A percentile compares a stretch with the other conserved stretches of the same genome.
Conservation (phyloP, 2,329 filamentous ascomycete genomes). For the Fonsecaea pedrosoi region DNA sequence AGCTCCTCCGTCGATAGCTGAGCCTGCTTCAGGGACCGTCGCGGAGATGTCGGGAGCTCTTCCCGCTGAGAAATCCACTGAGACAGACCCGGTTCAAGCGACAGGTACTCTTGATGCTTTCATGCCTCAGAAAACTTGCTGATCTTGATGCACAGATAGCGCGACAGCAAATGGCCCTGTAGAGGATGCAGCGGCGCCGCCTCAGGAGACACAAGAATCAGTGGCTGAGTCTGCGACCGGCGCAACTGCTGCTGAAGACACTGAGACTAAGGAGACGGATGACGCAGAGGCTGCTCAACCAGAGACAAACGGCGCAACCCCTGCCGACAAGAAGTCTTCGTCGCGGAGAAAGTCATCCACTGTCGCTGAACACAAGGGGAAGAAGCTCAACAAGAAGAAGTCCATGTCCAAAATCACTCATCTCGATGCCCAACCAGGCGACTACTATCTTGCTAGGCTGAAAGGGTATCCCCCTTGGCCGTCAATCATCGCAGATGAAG, state of each 20-base stretch:
- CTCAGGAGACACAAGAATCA: conserved; percentile 43
- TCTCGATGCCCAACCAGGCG: conserved; percentile 83
- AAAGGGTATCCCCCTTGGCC: conserved; percentile 97
- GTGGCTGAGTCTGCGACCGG: conserved; percentile 41
- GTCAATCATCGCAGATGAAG: conserved; percentile 89
- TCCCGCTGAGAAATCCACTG: conserved; percentile 48
- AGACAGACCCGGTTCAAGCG: conserved; percentile 42
- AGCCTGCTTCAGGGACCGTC: conserved; percentile 37
- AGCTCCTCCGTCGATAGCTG: conserved; percentile 37
- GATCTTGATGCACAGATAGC: conserved; percentile 32
- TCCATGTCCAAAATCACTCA: conserved; percentile 74
- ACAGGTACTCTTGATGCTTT: conserved; percentile 36
- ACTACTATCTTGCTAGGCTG: conserved; percentile 90
- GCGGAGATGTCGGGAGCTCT: conserved; percentile 39
- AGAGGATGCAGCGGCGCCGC: conserved; percentile 39
- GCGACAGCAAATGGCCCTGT: conserved; percentile 39
- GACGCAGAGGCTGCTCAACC: conserved; percentile 46
- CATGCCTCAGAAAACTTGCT: conserved; percentile 7
- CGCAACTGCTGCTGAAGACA: conserved; percentile 31
- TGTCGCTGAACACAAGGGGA: conserved; percentile 71
- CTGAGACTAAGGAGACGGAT: conserved; percentile 26
- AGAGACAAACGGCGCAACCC: conserved; percentile 57
- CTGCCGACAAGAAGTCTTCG: conserved; percentile 60
- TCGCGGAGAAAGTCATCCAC: conserved; percentile 74
- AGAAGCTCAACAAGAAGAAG: conserved; percentile 86